These are phyloP conservation scores for Diaporthe ilicicola DNA, from an alignment of 2,329 filamentous ascomycete species.

Conservation along the genomic window DNA sequence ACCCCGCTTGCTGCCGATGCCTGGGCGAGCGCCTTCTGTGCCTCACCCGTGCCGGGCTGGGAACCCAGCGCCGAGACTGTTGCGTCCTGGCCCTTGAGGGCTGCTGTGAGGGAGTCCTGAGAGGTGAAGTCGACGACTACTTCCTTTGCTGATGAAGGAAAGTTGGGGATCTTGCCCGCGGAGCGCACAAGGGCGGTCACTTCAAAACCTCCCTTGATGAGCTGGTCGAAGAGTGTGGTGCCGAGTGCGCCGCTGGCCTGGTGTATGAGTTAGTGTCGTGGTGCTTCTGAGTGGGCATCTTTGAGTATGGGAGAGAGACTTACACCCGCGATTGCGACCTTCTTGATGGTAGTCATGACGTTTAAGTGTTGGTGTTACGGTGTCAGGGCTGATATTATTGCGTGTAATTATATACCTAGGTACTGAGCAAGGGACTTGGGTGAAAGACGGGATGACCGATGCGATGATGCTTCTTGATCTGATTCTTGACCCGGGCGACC, in stretches of 20 bases:
- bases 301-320: constrained; percentile 15
- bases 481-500: not conserved
- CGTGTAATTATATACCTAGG: too few relatives aligned
- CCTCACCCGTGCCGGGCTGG: constrained; percentile 38
- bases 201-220: constrained; percentile 41
- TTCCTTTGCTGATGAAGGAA: constrained; percentile 31
- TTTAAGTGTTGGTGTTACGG: not conserved
- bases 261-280: not conserved
- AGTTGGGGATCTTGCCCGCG: constrained; percentile 36
- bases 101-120: constrained; percentile 49
- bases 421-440: too few relatives aligned
- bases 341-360: constrained; percentile 43
- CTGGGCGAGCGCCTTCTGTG: constrained; percentile 62
- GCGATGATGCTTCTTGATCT: not conserved
- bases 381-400: not conserved
- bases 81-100: constrained; percentile 66
- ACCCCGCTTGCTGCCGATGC: constrained; percentile 66
- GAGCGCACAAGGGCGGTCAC: constrained; percentile 46
- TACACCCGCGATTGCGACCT: constrained; percentile 49
- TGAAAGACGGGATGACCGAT: not conserved
- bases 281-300: not conserved
- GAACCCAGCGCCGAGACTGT: constrained; percentile 58
- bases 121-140: constrained; percentile 45
- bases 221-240: constrained; percentile 27
- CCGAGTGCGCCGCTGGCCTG: constrained; percentile 46